Evolutionary conservation across 2,329 filamentous ascomycete genomes (phyloP).

Genomic region (Arthrobotrys iridis): DNA sequence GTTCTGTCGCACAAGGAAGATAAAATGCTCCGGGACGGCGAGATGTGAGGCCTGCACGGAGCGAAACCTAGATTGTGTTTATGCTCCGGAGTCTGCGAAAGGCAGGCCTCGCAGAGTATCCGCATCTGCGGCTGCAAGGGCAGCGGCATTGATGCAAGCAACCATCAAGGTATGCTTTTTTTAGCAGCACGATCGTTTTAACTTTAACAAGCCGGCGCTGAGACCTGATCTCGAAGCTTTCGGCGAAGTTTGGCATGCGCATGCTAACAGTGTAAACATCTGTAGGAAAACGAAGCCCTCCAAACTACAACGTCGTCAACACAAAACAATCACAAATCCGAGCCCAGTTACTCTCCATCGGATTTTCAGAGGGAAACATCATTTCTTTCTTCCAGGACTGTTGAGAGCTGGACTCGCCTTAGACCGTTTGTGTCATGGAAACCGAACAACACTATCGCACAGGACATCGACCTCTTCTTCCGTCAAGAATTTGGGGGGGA

Average conservation of each 20-base stretch:
- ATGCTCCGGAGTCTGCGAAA: slow-evolving; percentile 52
- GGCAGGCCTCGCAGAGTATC: slow-evolving; percentile 46
- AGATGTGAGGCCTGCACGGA: slow-evolving; percentile 52
- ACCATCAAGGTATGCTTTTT: slow-evolving; percentile 40
- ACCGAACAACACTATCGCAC: slow-evolving; percentile 40
- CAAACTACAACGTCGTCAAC: slow-evolving; percentile 43
- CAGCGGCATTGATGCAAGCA: slow-evolving; percentile 46
- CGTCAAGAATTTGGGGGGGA: slow-evolving; percentile 43
- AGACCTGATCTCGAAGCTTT: neutral
- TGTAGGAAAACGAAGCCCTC: slow-evolving; percentile 39
- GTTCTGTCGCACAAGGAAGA: slow-evolving; percentile 49
- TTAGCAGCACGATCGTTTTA: neutral
- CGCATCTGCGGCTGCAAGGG: slow-evolving; percentile 44
- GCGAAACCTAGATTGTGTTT: slow-evolving; percentile 51
- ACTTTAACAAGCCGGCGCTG: neutral
- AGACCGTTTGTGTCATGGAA: slow-evolving; percentile 39
- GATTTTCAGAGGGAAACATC: slow-evolving; percentile 47
- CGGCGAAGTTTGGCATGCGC: neutral
- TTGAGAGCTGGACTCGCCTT: slow-evolving; percentile 49
- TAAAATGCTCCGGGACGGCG: slow-evolving; percentile 50
- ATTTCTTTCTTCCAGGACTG: slow-evolving; percentile 32
- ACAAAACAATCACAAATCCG: neutral
- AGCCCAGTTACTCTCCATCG: slow-evolving; percentile 12
- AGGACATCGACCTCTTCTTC: slow-evolving; percentile 47
- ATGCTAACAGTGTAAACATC: slow-evolving; percentile 5